Evolutionary conservation across 192 early-diverging fungal species (phyloP).

Genomic region (Entomortierella parvispora): DNA sequence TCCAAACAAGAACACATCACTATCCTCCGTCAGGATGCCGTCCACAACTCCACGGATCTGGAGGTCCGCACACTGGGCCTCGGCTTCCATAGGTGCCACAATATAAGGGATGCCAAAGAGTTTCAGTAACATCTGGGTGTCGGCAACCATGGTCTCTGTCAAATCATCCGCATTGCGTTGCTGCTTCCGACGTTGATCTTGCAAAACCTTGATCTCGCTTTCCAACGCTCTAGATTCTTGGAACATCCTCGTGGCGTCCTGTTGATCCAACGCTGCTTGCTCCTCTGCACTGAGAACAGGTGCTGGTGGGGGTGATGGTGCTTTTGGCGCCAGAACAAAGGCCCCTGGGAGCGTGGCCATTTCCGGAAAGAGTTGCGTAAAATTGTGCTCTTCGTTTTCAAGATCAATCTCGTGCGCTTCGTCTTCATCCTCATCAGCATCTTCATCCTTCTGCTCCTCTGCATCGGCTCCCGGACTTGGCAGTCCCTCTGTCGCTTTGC

Average conservation of each 20-base stretch:
- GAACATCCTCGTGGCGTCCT: conserved; percentile 49
- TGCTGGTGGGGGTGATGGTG: not conserved
- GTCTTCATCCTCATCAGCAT: conserved; percentile 17
- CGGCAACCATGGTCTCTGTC: conserved; percentile 77
- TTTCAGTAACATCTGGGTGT: conserved; percentile 77
- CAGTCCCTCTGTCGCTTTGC: not conserved
- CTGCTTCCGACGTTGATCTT: conserved; percentile 60
- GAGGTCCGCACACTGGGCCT: conserved; percentile 93
- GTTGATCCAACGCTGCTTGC: conserved; percentile 7
- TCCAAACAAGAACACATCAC: conserved; percentile 97
- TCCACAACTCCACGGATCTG: conserved; percentile 75
- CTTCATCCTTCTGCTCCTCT: conserved; percentile 16
- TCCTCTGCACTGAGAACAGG: conserved; percentile 20
- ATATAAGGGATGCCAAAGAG: conserved; percentile 97
- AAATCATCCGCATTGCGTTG: conserved; percentile 71
- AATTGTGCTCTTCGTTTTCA: conserved; percentile 61
- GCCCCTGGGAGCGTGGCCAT: conserved; percentile 39
- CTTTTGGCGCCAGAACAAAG: conserved; percentile 16
- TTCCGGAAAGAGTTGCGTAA: conserved; percentile 50
- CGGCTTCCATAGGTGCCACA: conserved; percentile 95
- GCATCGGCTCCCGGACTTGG: not conserved
- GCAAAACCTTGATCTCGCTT: conserved; percentile 62
- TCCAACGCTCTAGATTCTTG: conserved; percentile 57
- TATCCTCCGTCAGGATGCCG: conserved; percentile 97
- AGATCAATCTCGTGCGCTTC: conserved; percentile 28